Conservation (phyloP, 192 early-diverging fungal genomes). For the Fimicolochytrium jonesii region DNA sequence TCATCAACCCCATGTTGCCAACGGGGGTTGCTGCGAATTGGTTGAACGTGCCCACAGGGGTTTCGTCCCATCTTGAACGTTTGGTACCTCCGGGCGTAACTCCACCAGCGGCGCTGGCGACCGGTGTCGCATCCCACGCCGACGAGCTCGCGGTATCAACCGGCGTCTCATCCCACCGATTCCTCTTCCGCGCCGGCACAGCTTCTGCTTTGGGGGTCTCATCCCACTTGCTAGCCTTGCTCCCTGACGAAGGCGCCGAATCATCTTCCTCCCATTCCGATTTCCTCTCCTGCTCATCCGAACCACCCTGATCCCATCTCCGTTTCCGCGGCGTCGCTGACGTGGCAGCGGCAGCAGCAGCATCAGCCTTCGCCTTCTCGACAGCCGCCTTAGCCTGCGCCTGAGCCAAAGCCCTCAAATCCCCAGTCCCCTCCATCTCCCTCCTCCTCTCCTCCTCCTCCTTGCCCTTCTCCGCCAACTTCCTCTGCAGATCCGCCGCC, state of each 20-base stretch:
- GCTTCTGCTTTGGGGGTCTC: conserved; percentile 61
- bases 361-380: conserved; percentile 34
- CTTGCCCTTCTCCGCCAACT: conserved; percentile 70
- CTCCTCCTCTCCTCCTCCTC: conserved; percentile 64
- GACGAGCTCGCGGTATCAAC: conserved; percentile 44
- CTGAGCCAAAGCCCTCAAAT: conserved; percentile 63
- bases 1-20: conserved; percentile 70
- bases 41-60: conserved; percentile 63
- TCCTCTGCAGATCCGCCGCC: conserved; percentile 60
- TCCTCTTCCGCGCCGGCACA: conserved; percentile 50
- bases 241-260: conserved; percentile 16
- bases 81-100: conserved; percentile 59
- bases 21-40: conserved; percentile 76
- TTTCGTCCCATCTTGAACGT: conserved; percentile 95
- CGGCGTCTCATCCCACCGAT: conserved; percentile 79
- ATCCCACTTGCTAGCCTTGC: conserved; percentile 58
- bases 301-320: conserved; percentile 71
- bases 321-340: conserved; percentile 54
- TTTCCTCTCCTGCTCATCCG: conserved; percentile 31
- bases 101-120: conserved; percentile 31
- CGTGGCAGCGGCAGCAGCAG: conserved; percentile 37
- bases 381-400: conserved; percentile 26
- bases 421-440: conserved; percentile 71
- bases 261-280: conserved; percentile 58
- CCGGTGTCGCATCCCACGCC: conserved; percentile 71